A percentile compares a stretch with the other conserved stretches of the same genome.
Conservation (phyloP, 1,139 yeast species). For the Yamadazyma jaroonii region DNA sequence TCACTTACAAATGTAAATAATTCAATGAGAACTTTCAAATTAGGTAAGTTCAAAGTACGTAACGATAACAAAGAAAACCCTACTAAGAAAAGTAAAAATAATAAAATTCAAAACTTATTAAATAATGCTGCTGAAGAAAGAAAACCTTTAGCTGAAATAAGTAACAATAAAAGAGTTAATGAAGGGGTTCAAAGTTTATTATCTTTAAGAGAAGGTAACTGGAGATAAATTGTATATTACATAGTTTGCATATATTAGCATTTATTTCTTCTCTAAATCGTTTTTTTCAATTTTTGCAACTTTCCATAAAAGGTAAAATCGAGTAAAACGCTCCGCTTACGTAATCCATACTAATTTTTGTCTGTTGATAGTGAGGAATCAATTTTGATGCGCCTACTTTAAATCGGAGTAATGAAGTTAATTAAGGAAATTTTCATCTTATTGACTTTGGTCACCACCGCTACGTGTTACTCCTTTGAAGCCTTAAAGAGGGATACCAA, state of each 20-base stretch:
- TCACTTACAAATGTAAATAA: constrained; percentile 30
- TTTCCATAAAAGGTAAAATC: too few relatives aligned
- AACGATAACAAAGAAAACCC: constrained; percentile 16
- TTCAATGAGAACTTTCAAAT: constrained; percentile 42
- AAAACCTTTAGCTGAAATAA: constrained; percentile 29
- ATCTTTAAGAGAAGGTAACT: constrained; percentile 40
- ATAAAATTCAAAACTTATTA: constrained; percentile 18
- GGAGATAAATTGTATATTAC: constrained; percentile 20
- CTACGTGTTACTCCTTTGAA: constrained; percentile 3
- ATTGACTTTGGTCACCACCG: not conserved
- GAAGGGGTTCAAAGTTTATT: constrained; percentile 44
- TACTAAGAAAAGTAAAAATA: constrained; percentile 5
- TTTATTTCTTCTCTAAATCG: too few relatives aligned
- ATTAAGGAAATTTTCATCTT: not conserved
- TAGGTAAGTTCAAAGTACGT: constrained; percentile 18
- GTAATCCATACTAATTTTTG: not conserved
- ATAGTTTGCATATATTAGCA: constrained; percentile 10
- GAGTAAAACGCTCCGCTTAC: not conserved
- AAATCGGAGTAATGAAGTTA: not conserved
- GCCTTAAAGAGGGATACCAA: constrained; percentile 7
- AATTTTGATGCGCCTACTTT: constrained; percentile 4
- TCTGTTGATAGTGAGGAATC: not conserved
- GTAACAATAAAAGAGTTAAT: constrained; percentile 14
- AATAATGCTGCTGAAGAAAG: constrained; percentile 21
- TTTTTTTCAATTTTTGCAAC: too few relatives aligned